Percentiles rank a stretch among this genome's conserved stretches.
These are phyloP conservation scores for Fusarium domesticum DNA, from an alignment of 2,329 filamentous ascomycete genomes.

Conservation along the genomic window DNA sequence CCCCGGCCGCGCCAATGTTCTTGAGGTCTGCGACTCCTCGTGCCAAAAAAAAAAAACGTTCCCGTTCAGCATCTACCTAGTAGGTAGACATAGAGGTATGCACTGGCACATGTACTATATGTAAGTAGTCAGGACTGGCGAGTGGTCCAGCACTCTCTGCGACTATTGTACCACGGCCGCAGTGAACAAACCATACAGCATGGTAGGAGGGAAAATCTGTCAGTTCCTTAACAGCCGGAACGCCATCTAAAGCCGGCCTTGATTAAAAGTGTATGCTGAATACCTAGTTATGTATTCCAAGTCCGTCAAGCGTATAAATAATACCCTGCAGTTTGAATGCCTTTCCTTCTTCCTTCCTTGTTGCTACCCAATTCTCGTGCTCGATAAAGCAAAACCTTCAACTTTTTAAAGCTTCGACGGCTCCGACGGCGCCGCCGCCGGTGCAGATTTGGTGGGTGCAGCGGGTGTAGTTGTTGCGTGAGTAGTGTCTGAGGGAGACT, in stretches of 20 bases:
- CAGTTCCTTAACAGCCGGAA: background rate
- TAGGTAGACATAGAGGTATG: no score
- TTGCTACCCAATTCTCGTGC: background rate
- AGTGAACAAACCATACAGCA: no score
- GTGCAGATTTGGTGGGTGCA: conserved; percentile 10
- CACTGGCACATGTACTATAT: no score
- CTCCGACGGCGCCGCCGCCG: background rate
- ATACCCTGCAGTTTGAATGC: conserved; percentile 5
- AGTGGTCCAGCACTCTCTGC: no score
- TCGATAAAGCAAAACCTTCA: no score
- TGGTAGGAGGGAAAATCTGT: no score
- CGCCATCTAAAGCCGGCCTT: background rate
- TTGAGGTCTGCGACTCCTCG: no score
- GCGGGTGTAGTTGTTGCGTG: conserved; percentile 24
- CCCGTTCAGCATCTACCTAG: no score
- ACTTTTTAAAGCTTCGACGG: background rate
- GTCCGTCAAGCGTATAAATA: conserved; percentile 4
- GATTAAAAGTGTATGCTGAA: background rate
- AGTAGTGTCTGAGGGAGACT: conserved; percentile 27
- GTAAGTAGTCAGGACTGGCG: no score
- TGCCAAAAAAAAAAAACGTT: no score
- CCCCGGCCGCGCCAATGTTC: conserved; percentile 8
- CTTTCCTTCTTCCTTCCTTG: background rate
- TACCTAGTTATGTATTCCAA: conserved; percentile 9
- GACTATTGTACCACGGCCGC: no score